Percentiles rank a stretch among this genome's conserved stretches.
These are phyloP conservation scores for Flaveria sonorensis DNA, from an alignment of 129 eudicot species.

Conservation along the genomic window DNA sequence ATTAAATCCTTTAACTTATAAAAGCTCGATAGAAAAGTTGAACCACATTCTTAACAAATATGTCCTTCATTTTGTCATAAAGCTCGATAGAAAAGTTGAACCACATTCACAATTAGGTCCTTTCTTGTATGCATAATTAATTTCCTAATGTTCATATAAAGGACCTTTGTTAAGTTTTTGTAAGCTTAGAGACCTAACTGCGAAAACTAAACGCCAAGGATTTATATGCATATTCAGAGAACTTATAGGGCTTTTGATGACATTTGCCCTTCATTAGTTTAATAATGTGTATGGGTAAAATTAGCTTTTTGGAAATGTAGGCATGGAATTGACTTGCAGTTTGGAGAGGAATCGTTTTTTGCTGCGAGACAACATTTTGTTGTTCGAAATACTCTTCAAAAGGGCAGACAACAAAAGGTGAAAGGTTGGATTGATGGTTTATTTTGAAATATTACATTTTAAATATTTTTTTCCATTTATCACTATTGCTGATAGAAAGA, in stretches of 20 bases:
- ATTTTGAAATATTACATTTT: not conserved
- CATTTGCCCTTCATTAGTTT: not conserved
- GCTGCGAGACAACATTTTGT: conserved; percentile 53
- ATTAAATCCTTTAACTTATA: not conserved
- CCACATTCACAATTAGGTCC: not conserved
- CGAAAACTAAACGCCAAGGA: not conserved
- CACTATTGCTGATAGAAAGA: not conserved
- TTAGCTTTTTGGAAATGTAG: conserved; percentile 37
- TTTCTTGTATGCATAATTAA: not conserved
- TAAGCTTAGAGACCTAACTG: not conserved
- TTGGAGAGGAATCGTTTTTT: conserved; percentile 50
- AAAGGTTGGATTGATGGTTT: conserved; percentile 50
- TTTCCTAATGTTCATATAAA: not conserved
- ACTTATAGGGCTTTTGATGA: conserved; percentile 1
- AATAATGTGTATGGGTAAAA: not conserved
- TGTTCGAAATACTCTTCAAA: conserved; percentile 58
- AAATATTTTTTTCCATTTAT: not conserved
- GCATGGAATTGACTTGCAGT: conserved; percentile 47
- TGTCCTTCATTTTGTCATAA: not conserved
- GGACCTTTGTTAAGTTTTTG: not conserved
- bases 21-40: not conserved
- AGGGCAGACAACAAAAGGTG: conserved; percentile 41
- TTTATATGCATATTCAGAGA: not conserved
- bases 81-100: not conserved
- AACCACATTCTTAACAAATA: not conserved